Conservation (phyloP, 129 eudicot species). For the Flaveria sonorensis region DNA sequence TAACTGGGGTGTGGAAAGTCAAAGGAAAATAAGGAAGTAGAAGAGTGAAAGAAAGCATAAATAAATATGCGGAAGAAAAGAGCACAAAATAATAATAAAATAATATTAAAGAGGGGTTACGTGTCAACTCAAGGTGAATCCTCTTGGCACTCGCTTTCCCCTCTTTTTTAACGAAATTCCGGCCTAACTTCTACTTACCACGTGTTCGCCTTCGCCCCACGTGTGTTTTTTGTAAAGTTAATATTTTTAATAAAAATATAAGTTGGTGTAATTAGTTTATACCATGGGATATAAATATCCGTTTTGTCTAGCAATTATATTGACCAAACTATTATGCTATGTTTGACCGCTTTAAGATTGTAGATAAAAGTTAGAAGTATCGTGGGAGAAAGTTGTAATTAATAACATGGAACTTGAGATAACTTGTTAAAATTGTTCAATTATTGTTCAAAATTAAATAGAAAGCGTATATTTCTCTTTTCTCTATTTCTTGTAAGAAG, state of each 20-base stretch:
- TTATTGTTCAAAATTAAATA: too few species aligned
- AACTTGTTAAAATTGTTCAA: too few species aligned
- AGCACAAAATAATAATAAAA: constrained; percentile 13
- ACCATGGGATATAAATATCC: constrained; percentile 4
- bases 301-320: not conserved
- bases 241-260: not conserved
- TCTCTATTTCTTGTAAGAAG: too few species aligned
- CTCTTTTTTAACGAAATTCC: constrained; percentile 26
- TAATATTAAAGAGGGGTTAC: constrained; percentile 6
- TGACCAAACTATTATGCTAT: not conserved
- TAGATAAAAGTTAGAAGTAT: not conserved
- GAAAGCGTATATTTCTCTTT: too few species aligned
- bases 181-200: constrained; percentile 46
- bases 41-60: constrained; percentile 41
- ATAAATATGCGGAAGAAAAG: constrained; percentile 21
- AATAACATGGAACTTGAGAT: too few species aligned
- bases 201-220: constrained; percentile 27
- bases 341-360: not conserved
- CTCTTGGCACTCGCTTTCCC: constrained; percentile 15
- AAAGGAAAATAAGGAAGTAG: constrained; percentile 30
- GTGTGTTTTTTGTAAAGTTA: not conserved
- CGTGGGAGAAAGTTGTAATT: too few species aligned
- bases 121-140: constrained; percentile 24
- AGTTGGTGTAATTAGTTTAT: not conserved
- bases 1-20: constrained; percentile 25